Conservation (phyloP, 768 basidiomycete genomes). For the Terana coerulea region DNA sequence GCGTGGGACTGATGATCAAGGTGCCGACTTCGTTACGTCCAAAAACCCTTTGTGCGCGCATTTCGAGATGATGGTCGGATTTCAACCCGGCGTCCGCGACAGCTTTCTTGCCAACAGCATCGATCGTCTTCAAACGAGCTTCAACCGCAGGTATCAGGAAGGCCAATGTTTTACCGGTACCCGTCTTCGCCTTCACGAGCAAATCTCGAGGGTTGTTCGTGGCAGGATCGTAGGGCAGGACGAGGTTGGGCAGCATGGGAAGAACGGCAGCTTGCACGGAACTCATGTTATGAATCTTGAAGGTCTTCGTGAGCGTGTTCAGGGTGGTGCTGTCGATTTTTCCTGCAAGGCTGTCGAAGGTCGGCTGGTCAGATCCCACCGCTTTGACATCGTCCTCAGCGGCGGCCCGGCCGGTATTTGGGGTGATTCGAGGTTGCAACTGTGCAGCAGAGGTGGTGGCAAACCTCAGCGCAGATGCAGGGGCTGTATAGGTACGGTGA, state of each 20-base stretch:
- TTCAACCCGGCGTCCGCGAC: constrained; percentile 39
- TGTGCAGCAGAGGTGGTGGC: constrained; percentile 2
- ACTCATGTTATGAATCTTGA: constrained; percentile 70
- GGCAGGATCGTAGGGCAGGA: constrained; percentile 43
- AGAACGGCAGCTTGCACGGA: constrained; percentile 80
- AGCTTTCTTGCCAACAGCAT: constrained; percentile 38
- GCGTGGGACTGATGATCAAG: constrained; percentile 84
- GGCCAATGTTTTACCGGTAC: constrained; percentile 85
- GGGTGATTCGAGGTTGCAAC: not conserved
- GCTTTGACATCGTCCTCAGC: not conserved
- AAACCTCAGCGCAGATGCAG: not conserved
- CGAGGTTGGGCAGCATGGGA: constrained; percentile 67
- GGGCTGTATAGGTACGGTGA: not conserved
- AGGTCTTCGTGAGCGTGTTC: constrained; percentile 63
- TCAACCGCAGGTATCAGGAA: constrained; percentile 89
- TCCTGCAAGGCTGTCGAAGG: constrained; percentile 36
- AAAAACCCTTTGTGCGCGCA: constrained; percentile 33
- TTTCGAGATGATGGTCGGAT: constrained; percentile 27
- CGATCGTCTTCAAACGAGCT: constrained; percentile 59
- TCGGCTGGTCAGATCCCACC: constrained; percentile 14
- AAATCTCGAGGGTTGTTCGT: constrained; percentile 52
- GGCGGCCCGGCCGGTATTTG: not conserved
- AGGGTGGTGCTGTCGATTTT: constrained; percentile 35
- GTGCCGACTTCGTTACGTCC: constrained; percentile 55
- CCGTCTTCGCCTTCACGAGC: constrained; percentile 83